A percentile compares a stretch with the other conserved stretches of the same genome.
phyloP scores from a whole-genome alignment of 2,329 filamentous ascomycete genomes.

The Nigrospora sphaerica region DNA sequence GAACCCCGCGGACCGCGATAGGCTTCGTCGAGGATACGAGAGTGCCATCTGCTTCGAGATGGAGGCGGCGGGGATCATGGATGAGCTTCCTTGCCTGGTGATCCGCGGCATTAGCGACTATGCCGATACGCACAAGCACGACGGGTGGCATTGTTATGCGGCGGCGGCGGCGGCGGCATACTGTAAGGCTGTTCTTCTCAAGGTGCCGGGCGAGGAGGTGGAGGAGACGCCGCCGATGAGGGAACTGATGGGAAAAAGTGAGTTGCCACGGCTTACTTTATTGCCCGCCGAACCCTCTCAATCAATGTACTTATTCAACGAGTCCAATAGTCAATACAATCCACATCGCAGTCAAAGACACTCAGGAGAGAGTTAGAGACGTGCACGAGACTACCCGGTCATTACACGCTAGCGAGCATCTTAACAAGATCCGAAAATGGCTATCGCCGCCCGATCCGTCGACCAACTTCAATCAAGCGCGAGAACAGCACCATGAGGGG shows the following conservation, averaged over 20 bases:
- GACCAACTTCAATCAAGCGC: conserved; percentile 23
- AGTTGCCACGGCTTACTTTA: too few species aligned
- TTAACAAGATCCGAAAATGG: conserved; percentile 16
- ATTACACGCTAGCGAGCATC: background rate
- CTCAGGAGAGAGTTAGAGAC: too few species aligned
- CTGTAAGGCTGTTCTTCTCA: conserved; percentile 2
- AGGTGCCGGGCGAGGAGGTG: background rate
- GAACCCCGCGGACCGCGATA: conserved; percentile 15
- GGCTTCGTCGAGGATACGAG: conserved; percentile 5
- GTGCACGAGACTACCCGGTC: too few species aligned
- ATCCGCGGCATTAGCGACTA: conserved; percentile 26
- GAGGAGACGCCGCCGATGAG: background rate
- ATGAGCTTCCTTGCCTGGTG: conserved; percentile 19
- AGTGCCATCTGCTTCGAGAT: conserved; percentile 22
- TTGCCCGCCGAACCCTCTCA: too few species aligned
- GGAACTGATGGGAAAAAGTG: background rate
- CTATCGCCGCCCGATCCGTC: conserved; percentile 26
- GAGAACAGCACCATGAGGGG: conserved; percentile 17
- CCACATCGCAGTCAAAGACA: too few species aligned
- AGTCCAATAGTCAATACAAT: too few species aligned
- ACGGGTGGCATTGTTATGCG: conserved; percentile 16
- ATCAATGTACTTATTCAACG: too few species aligned
- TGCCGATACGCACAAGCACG: conserved; percentile 18
- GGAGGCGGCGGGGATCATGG: conserved; percentile 21
- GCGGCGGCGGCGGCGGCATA: conserved; percentile 17